These are phyloP conservation scores for Coccinonectria pachysandricola DNA, from an alignment of 2,329 filamentous ascomycete species.

Conservation along the genomic window DNA sequence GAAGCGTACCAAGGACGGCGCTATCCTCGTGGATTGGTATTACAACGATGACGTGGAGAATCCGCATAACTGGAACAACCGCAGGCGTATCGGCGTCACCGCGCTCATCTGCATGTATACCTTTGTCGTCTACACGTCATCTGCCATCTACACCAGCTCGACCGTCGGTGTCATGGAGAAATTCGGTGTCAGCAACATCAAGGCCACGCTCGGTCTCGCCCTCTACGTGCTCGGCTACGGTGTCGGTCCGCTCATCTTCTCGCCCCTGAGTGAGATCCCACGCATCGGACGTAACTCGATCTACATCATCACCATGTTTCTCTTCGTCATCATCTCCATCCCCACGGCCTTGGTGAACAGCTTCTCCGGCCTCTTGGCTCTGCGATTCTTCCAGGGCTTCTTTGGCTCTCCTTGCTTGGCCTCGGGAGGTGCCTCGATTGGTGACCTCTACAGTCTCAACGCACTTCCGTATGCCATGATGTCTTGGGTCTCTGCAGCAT, in stretches of 20 bases:
- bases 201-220: conserved; percentile 46
- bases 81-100: conserved; percentile 31
- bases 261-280: conserved; percentile 57
- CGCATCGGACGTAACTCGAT: conserved; percentile 56
- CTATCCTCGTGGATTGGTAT: conserved; percentile 44
- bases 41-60: conserved; percentile 44
- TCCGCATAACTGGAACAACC: conserved; percentile 43
- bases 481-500: conserved; percentile 46
- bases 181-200: conserved; percentile 41
- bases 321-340: conserved; percentile 58
- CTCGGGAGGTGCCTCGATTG: conserved; percentile 42
- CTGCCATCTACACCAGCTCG: conserved; percentile 37
- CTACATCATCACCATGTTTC: conserved; percentile 56
- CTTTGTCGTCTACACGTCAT: conserved; percentile 45
- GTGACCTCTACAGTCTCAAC: conserved; percentile 44
- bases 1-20: conserved; percentile 37
- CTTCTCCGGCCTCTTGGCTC: conserved; percentile 52
- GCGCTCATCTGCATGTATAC: conserved; percentile 46
- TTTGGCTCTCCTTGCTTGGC: conserved; percentile 57
- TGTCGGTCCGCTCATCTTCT: conserved; percentile 54
- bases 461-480: conserved; percentile 48
- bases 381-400: conserved; percentile 56
- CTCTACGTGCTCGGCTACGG: conserved; percentile 57
- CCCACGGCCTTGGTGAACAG: conserved; percentile 53
- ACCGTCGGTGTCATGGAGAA: conserved; percentile 36